Base-by-base conservation (phyloP, 129 eudicot species). In the Flaveria sonorensis region DNA sequence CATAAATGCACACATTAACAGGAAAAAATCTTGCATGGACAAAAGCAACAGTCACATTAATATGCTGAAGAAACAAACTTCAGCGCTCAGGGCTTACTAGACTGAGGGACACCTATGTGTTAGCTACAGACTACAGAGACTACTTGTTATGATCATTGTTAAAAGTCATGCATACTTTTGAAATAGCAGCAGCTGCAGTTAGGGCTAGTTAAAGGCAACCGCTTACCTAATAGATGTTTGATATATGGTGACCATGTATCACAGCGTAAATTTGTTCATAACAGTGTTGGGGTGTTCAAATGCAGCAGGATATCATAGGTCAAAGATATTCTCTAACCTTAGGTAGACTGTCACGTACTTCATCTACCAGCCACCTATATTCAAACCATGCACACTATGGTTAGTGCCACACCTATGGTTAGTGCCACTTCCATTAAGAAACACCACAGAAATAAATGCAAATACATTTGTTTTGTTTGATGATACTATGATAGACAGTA, bases 291-390 rank as follows among this genome's bases (percentile, higher is more conserved):
- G 46, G 46, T 63, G 69, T 39, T 51, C 73, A 52, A 28, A 52
- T 45, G 75, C 79, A 69, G 53, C 76, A 50, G 23, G 23, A 77
- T 50, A 55, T 30, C 39, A 71, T 55, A 43, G 57, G 62, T 51
- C 71, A 19, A 48, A 70, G 43, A 16, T 16, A 56, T 4, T 16
- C 59, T 21, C 88, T 77, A 69, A 77, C 98, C 98, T 93, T 90
- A 11, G 98, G 98, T 73, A 93, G 84, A 83, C 97, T 90, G 46
- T 93, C 98, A 13, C 76, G 86, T 72, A 93, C 89, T 87, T 93
- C 98, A 82, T 84, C 98, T 47, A 90, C 78, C 90, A 93, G 81
- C 98, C 98, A 93, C 91, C 98, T 92, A 74, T 67, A 79, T 23
- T 56, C 70, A 20, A 75, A 55, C 76, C 53, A 67, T 66, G 59